Conservation (phyloP, 2,329 filamentous ascomycete species). For the Cordyceps pruinosa region DNA sequence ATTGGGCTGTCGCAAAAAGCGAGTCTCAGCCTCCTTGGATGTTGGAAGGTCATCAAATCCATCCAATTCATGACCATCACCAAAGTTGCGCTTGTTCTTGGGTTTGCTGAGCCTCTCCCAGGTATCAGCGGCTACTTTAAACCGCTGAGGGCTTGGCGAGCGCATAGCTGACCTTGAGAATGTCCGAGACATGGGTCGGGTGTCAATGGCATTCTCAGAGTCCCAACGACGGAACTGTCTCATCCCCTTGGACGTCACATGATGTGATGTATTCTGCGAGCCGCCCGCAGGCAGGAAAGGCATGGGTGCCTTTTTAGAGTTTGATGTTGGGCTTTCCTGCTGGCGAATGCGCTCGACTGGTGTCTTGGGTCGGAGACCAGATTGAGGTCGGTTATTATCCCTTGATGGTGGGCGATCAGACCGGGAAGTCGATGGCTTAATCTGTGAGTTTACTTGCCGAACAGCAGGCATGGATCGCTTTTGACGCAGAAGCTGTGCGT, state of each 20-base stretch:
- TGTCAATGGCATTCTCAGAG: conserved; percentile 61
- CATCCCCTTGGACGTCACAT: conserved; percentile 63
- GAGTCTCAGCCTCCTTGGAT: conserved; percentile 72
- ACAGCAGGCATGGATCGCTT: conserved; percentile 60
- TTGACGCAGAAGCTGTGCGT: conserved; percentile 55
- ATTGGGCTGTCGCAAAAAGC: conserved; percentile 73
- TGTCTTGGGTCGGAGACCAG: conserved; percentile 58
- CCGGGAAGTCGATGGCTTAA: conserved; percentile 40
- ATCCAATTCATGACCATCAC: conserved; percentile 87
- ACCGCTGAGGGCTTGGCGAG: conserved; percentile 53
- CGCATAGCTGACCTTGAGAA: conserved; percentile 52
- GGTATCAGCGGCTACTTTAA: conserved; percentile 38
- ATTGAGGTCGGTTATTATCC: conserved; percentile 46
- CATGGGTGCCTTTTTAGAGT: conserved; percentile 51
- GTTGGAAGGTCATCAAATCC: conserved; percentile 92
- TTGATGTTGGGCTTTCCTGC: conserved; percentile 44
- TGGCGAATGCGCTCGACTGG: conserved; percentile 57
- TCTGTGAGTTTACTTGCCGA: conserved; percentile 43
- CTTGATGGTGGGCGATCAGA: conserved; percentile 55
- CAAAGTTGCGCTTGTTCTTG: conserved; percentile 54
- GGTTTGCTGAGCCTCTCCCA: conserved; percentile 70
- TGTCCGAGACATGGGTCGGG: conserved; percentile 50
- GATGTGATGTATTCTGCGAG: conserved; percentile 68
- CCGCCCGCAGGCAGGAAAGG: conserved; percentile 77
- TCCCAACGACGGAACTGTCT: conserved; percentile 73